Conservation (phyloP, 208 protist species). For the Porcisia deanei region DNA sequence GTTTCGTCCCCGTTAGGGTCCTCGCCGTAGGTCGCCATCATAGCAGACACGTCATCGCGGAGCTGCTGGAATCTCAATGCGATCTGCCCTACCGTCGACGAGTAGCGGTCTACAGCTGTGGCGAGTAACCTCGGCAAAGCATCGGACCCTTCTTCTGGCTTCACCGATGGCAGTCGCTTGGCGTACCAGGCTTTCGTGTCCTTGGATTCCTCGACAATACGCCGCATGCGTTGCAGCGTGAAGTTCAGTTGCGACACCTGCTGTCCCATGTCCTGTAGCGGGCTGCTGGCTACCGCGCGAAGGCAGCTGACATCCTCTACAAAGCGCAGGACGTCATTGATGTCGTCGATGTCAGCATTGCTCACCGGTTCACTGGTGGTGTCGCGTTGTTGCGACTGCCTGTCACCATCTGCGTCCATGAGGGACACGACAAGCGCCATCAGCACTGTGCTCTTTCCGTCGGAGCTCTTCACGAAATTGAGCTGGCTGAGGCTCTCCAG, state of each 20-base stretch:
- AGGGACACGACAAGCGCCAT: constrained; percentile 66
- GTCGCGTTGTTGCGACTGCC: not conserved
- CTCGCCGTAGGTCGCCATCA: constrained; percentile 78
- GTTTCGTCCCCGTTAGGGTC: constrained; percentile 65
- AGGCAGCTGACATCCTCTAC: constrained; percentile 58
- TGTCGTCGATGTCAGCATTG: not conserved
- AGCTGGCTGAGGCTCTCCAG: constrained; percentile 75
- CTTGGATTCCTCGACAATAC: constrained; percentile 58
- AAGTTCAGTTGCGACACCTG: constrained; percentile 67
- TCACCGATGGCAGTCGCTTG: constrained; percentile 34
- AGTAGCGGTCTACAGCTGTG: constrained; percentile 29
- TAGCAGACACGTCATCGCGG: constrained; percentile 62
- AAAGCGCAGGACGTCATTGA: constrained; percentile 44
- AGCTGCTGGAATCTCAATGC: constrained; percentile 63
- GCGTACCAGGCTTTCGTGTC: constrained; percentile 39
- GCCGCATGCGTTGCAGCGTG: constrained; percentile 74
- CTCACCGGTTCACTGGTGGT: not conserved
- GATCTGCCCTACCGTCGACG: constrained; percentile 47
- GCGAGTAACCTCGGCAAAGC: constrained; percentile 43
- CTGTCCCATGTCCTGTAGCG: constrained; percentile 62
- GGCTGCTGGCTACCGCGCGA: constrained; percentile 28
- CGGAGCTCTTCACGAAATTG: constrained; percentile 66
- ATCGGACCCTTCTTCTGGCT: constrained; percentile 33
- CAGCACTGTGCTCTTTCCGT: constrained; percentile 77
- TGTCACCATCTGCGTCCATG: constrained; percentile 15